Base-by-base conservation (phyloP, 2,329 filamentous ascomycete species). In the Fusarium illudens region DNA sequence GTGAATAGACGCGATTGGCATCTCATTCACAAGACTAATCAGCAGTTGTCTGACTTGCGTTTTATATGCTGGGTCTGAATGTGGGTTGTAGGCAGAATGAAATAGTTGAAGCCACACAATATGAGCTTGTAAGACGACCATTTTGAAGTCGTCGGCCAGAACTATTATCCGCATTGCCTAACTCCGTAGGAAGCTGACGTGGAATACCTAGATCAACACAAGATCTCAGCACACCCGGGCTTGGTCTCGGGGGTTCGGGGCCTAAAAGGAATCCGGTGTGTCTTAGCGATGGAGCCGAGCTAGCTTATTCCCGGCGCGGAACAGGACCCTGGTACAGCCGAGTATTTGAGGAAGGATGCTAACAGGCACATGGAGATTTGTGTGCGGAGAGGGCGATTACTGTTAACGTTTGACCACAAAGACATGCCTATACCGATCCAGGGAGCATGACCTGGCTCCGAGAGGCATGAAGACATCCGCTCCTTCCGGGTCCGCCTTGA, bases 181-280 rank as follows among this genome's bases (percentile, higher is more conserved):
- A 5, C 13, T 20, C 13, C 25, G 37, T 42, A n/a, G n/a, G 37
- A 42, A 29, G 42, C 25, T 48, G 22, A 48, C 42, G 25, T 48
- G 42, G 37, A 48, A 29, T 48, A n/a, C n/a, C n/a, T n/a, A 29
- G n/a, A 17, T 22, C 42, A 46, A 46, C 20, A 42, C 4, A 7
- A 44, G 39, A 8, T 20, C 42, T 19, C 9, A 9, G 19, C 37
- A 42, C 13, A n/a, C 48, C 9, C 30, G 19, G 32, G 9, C 20
- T 25, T 13, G 50, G 6, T 27, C 22, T 48, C 53, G 53, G 53
- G 53, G 30, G 48, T 19, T 56, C 53, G 53, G 53, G 30, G 20
- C 13, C 20, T 11, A n/a, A 15, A 3, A 36, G n/a, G 12, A 22
- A 3, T 39, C 53, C 37, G 53, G 39, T 10, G 13, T 8, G 6